Evolutionary conservation across 2,329 filamentous ascomycete species (phyloP).

Genomic region (Sarocladium oryzae): DNA sequence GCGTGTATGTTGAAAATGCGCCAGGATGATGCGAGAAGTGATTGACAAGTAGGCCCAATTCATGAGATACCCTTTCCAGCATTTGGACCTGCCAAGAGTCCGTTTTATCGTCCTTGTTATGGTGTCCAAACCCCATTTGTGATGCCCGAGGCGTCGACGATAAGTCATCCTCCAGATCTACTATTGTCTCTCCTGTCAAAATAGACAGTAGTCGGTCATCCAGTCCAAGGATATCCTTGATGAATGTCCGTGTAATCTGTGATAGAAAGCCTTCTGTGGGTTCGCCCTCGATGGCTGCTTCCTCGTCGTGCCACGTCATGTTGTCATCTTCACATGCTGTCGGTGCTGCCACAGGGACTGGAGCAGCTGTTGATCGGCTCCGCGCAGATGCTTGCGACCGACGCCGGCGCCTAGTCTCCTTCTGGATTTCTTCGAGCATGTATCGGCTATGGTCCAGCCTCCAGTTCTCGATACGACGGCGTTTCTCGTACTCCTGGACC

Average conservation of each 20-base stretch:
- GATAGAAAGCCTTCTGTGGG: constrained; percentile 65
- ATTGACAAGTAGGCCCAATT: constrained; percentile 77
- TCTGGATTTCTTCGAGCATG: constrained; percentile 81
- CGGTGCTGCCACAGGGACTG: not conserved
- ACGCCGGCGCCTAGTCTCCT: constrained; percentile 66
- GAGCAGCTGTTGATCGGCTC: constrained; percentile 22
- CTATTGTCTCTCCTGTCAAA: constrained; percentile 76
- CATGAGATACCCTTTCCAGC: constrained; percentile 76
- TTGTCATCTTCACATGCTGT: constrained; percentile 24
- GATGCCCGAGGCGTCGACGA: constrained; percentile 42
- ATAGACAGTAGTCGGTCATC: constrained; percentile 80
- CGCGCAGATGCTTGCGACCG: constrained; percentile 49
- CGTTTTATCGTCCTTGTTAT: constrained; percentile 23
- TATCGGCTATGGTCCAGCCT: constrained; percentile 82
- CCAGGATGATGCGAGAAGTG: constrained; percentile 79
- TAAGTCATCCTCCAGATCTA: constrained; percentile 41
- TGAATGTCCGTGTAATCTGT: constrained; percentile 76
- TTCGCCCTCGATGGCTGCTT: constrained; percentile 38
- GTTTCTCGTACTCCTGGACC: constrained; percentile 64
- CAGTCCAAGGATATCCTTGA: constrained; percentile 84
- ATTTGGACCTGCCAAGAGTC: constrained; percentile 68
- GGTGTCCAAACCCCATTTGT: constrained; percentile 13
- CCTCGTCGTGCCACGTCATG: constrained; percentile 48
- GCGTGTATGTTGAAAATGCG: constrained; percentile 76
- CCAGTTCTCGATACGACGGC: constrained; percentile 85